phyloP scores from a whole-genome alignment of 73 alveolate species.

The Strombidium stylifer region DNA sequence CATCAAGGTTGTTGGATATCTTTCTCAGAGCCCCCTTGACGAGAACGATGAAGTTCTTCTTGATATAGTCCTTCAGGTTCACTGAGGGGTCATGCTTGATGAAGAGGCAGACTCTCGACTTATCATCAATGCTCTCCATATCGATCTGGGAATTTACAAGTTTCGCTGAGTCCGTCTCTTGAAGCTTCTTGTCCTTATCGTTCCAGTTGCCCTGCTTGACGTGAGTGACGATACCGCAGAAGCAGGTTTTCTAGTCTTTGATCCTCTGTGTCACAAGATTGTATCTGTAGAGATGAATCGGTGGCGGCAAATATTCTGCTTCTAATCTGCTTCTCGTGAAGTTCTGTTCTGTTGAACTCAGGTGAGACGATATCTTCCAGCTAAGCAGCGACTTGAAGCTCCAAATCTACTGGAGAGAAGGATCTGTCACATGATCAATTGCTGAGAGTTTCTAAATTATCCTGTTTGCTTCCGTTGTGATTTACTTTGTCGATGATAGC shows the following conservation, averaged over 20 bases:
- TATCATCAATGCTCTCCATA: slow-evolving; percentile 40
- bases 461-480: neutral
- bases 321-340: neutral
- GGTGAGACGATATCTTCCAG: slow-evolving; percentile 32
- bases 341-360: neutral
- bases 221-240: slow-evolving; percentile 38
- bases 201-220: slow-evolving; percentile 5
- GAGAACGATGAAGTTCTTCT: slow-evolving; percentile 12
- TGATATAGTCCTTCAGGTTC: slow-evolving; percentile 23
- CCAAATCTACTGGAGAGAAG: slow-evolving; percentile 11
- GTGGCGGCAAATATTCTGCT: neutral
- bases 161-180: neutral
- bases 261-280: slow-evolving; percentile 23
- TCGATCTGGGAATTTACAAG: slow-evolving; percentile 17
- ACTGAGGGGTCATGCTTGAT: slow-evolving; percentile 19
- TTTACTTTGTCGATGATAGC: slow-evolving; percentile 13
- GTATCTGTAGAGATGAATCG: slow-evolving; percentile 9
- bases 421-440: neutral
- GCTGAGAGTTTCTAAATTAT: neutral
- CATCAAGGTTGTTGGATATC: slow-evolving; percentile 50
- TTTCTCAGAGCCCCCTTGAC: slow-evolving; percentile 32
- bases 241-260: slow-evolving; percentile 23
- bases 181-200: neutral
- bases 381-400: slow-evolving; percentile 14
- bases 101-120: slow-evolving; percentile 17